phyloP scores from a whole-genome alignment of 176 grass and related monocot genomes.

The Thinopyrum elongatum region DNA sequence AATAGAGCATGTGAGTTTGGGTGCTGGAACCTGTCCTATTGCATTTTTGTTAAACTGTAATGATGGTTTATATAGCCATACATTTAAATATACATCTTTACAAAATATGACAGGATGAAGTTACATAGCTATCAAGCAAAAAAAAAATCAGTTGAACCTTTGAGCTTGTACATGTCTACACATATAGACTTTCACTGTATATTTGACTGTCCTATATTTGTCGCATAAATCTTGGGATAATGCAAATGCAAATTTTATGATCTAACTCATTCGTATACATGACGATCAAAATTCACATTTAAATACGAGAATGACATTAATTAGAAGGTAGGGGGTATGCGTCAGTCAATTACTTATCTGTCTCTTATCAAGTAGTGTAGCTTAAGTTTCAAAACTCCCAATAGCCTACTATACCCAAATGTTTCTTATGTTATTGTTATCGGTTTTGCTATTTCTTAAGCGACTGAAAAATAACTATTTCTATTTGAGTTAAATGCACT shows the following conservation, averaged over 20 bases:
- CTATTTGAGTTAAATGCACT: too few relatives aligned
- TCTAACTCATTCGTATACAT: not conserved
- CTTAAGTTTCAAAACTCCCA: not conserved
- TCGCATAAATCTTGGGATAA: not conserved
- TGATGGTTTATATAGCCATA: not conserved
- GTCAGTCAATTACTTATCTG: conserved; percentile 10
- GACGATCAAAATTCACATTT: conserved; percentile 1
- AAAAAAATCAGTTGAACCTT: not conserved
- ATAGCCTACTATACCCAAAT: not conserved
- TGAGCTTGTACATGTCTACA: not conserved
- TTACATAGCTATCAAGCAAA: not conserved
- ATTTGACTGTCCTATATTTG: not conserved
- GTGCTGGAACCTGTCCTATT: not conserved
- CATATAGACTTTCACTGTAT: not conserved
- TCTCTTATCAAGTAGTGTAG: conserved; percentile 18
- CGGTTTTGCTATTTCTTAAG: not conserved
- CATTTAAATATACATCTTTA: not conserved
- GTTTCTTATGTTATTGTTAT: not conserved
- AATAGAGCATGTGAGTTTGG: not conserved
- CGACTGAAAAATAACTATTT: not conserved
- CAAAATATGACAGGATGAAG: not conserved
- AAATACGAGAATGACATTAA: conserved; percentile 19
- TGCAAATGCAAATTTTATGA: not conserved
- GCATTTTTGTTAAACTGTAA: not conserved
- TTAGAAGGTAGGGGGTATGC: conserved; percentile 33